These are phyloP conservation scores for Tuber melanosporum DNA, from an alignment of 495 filamentous ascomycete genomes.

Conservation along the genomic window DNA sequence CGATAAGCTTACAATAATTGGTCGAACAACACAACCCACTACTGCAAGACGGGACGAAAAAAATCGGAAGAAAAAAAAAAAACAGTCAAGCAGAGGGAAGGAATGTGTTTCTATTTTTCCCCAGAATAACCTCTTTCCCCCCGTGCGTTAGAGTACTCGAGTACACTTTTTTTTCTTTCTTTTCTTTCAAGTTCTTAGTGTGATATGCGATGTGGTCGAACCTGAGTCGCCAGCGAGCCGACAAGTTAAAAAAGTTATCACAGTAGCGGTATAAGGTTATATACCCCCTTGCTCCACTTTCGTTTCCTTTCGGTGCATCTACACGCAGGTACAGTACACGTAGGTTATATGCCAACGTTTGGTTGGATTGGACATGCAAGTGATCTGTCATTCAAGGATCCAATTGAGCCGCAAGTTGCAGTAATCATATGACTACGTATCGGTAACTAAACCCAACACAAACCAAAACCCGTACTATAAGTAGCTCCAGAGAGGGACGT, in stretches of 20 bases:
- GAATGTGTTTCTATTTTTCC: background rate
- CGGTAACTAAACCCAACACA: background rate
- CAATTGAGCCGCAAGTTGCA: constrained; percentile 3
- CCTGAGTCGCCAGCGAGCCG: constrained; percentile 23
- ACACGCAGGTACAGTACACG: constrained; percentile 39
- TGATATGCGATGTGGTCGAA: constrained; percentile 35
- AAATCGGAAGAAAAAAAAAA: background rate
- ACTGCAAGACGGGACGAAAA: background rate
- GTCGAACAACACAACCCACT: background rate
- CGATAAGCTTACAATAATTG: background rate
- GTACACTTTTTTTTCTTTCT: background rate
- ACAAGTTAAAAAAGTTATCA: constrained; percentile 7
- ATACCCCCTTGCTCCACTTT: background rate
- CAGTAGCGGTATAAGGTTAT: background rate
- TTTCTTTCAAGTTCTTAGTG: background rate
- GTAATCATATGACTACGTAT: background rate
- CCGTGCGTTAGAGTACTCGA: background rate
- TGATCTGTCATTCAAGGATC: background rate
- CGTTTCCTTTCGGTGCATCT: constrained; percentile 13
- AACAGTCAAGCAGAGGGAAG: background rate
- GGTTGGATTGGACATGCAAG: constrained; percentile 16
- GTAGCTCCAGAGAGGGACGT: background rate
- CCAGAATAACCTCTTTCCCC: background rate
- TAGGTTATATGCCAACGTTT: constrained; percentile 33
- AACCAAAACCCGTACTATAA: background rate